phyloP scores from a whole-genome alignment of 805 yeast species.

The Candida ovalis region DNA sequence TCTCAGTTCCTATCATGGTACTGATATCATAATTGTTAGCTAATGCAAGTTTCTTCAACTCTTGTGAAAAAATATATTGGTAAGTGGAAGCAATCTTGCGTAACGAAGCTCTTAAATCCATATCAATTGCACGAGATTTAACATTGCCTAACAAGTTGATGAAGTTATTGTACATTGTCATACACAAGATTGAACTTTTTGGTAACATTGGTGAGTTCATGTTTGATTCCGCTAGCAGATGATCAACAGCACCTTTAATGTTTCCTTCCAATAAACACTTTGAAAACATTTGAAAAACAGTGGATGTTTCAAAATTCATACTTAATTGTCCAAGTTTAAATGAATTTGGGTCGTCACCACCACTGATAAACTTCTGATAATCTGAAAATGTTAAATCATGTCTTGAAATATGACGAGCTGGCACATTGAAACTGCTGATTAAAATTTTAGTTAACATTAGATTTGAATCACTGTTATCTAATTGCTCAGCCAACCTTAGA shows the following conservation, averaged over 20 bases:
- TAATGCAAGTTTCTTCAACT: not conserved
- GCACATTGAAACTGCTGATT: conserved; percentile 7
- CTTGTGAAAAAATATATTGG: conserved; percentile 1
- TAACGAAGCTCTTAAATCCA: conserved; percentile 1
- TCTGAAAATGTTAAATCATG: conserved; percentile 8
- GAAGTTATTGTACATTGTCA: conserved; percentile 6
- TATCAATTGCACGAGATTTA: conserved; percentile 3
- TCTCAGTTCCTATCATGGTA: not conserved
- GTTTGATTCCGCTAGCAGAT: conserved; percentile 1
- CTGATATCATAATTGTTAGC: not conserved
- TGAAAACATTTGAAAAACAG: conserved; percentile 1
- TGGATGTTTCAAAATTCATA: conserved; percentile 6
- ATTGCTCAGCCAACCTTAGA: conserved; percentile 7
- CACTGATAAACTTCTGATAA: conserved; percentile 1
- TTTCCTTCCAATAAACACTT: conserved; percentile 5
- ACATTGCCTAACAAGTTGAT: conserved; percentile 2
- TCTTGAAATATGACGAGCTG: conserved; percentile 2
- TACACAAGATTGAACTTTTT: not conserved
- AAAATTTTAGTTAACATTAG: conserved; percentile 10
- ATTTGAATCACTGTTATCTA: conserved; percentile 14
- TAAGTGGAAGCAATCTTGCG: conserved; percentile 3
- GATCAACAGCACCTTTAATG: conserved; percentile 1
- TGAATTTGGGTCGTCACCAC: not conserved
- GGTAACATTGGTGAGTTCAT: not conserved
- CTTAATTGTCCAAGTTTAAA: not conserved